Conservation (phyloP, 257 asterid genomes). For the Fraxinus americana region DNA sequence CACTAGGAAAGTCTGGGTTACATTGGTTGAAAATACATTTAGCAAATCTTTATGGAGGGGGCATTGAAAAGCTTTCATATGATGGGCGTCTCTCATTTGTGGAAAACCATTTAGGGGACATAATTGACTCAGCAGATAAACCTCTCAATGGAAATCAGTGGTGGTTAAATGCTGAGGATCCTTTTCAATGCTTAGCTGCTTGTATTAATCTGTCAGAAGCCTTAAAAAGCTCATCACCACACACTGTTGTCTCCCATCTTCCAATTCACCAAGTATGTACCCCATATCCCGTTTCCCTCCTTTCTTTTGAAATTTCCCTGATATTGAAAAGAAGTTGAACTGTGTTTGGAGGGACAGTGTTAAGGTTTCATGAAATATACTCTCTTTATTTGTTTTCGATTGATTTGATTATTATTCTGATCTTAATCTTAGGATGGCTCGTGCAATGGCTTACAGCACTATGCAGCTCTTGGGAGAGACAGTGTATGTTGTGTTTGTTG, state of each 20-base stretch:
- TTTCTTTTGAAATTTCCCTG: conserved; percentile 11
- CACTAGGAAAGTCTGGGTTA: conserved; percentile 80
- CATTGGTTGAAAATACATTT: conserved; percentile 88
- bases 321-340: not conserved
- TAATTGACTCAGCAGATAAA: conserved; percentile 85
- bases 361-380: conserved; percentile 9
- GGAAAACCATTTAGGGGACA: conserved; percentile 67
- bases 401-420: conserved; percentile 23
- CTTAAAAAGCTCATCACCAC: conserved; percentile 76
- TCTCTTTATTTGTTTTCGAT: conserved; percentile 1
- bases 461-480: conserved; percentile 95
- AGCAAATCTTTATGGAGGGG: conserved; percentile 92
- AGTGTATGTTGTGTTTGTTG: conserved; percentile 52
- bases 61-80: conserved; percentile 79
- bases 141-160: conserved; percentile 80
- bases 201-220: conserved; percentile 89
- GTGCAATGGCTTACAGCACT: conserved; percentile 97
- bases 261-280: conserved; percentile 85
- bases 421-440: conserved; percentile 81
- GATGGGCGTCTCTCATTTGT: conserved; percentile 85
- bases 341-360: not conserved
- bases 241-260: conserved; percentile 78
- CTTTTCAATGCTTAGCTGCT: conserved; percentile 95
- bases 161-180: conserved; percentile 97
- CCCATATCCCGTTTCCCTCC: conserved; percentile 7